Evolutionary conservation across 2,329 filamentous ascomycete species (phyloP).

Genomic region (Claviceps africana): DNA sequence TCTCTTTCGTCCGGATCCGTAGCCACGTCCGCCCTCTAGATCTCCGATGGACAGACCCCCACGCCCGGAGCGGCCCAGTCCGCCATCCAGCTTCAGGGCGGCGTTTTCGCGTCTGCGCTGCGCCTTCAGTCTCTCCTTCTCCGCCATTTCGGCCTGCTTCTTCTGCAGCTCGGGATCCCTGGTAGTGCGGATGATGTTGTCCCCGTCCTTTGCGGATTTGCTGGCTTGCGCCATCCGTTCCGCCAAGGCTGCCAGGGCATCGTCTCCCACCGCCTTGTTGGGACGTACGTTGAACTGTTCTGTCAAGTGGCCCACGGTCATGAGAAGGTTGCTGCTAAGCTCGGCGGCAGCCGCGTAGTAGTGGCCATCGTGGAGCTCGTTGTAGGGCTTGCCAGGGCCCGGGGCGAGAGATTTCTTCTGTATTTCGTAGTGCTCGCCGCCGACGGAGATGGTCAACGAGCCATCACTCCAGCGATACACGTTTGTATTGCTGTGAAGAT

Average conservation of each 20-base stretch:
- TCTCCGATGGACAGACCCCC: conserved; percentile 54
- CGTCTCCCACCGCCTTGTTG: conserved; percentile 54
- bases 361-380: conserved; percentile 56
- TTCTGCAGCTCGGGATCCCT: conserved; percentile 65
- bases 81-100: conserved; percentile 48
- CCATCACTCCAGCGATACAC: conserved; percentile 70
- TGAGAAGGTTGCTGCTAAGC: conserved; percentile 50
- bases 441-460: conserved; percentile 60
- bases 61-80: conserved; percentile 34
- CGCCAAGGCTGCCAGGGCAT: conserved; percentile 55
- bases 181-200: conserved; percentile 55
- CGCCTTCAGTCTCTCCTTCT: conserved; percentile 57
- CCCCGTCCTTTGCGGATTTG: conserved; percentile 39
- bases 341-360: conserved; percentile 65
- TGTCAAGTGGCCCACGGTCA: conserved; percentile 63
- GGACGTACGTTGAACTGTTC: conserved; percentile 57
- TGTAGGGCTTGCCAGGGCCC: conserved; percentile 42
- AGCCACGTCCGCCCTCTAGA: conserved; percentile 47
- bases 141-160: conserved; percentile 57
- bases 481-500: conserved; percentile 61
- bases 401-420: conserved; percentile 57
- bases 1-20: conserved; percentile 38
- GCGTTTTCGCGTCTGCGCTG: conserved; percentile 55
- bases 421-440: conserved; percentile 62
- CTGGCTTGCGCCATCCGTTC: conserved; percentile 52